Evolutionary conservation across 257 asterid species (phyloP).

Genomic region (Phtheirospermum japonicum): DNA sequence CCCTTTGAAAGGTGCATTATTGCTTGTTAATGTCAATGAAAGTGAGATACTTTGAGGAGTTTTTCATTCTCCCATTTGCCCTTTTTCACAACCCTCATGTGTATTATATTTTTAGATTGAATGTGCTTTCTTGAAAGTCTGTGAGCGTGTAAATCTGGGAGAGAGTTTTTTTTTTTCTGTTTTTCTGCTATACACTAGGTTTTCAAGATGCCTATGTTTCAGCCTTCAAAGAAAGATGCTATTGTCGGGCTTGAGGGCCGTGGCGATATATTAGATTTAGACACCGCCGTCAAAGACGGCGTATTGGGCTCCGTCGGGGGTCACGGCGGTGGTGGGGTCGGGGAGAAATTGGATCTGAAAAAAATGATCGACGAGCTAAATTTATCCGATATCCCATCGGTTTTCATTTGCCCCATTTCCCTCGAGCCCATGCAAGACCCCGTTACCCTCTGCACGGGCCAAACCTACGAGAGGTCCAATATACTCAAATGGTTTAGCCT

Average conservation of each 20-base stretch:
- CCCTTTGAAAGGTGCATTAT: constrained; percentile 9
- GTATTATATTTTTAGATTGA: background rate
- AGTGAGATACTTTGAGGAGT: background rate
- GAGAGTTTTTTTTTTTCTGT: background rate
- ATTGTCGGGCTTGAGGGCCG: constrained; percentile 10
- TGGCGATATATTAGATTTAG: background rate
- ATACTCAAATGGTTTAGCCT: constrained; percentile 60
- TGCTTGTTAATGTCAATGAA: background rate
- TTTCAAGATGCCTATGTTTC: constrained; percentile 15
- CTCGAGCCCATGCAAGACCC: constrained; percentile 81
- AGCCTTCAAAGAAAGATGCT: background rate
- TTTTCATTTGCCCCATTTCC: constrained; percentile 69
- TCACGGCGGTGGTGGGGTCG: background rate
- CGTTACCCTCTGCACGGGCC: constrained; percentile 84
- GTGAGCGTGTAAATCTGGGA: background rate
- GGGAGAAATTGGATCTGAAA: constrained; percentile 7
- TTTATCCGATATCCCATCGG: background rate
- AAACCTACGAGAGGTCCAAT: constrained; percentile 69
- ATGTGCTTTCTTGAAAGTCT: background rate
- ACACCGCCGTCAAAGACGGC: background rate
- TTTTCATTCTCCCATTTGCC: background rate
- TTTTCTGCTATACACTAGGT: background rate
- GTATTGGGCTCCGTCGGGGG: background rate
- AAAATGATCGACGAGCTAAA: background rate
- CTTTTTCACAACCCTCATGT: background rate